Percentiles rank a stretch among this genome's conserved stretches.
Conservation (phyloP, 768 basidiomycete genomes). For the Rhodotorula babjevae region DNA sequence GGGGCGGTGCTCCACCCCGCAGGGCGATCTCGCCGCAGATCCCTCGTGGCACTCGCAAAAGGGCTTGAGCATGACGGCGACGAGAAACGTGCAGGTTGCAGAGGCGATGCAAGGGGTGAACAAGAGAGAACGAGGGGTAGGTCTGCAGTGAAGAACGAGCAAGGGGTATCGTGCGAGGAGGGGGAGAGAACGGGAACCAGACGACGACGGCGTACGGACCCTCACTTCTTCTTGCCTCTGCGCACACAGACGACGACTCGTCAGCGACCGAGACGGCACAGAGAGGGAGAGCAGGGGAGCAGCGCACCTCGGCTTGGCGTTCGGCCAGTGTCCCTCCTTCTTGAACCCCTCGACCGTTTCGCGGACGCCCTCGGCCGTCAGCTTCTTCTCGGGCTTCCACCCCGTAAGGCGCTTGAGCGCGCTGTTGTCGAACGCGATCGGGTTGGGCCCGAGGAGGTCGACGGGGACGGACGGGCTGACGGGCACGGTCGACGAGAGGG, state of each 20-base stretch:
- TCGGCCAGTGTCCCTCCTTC: conserved; percentile 39
- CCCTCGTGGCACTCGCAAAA: too few relatives aligned
- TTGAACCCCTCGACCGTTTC: conserved; percentile 30
- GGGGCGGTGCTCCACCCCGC: too few relatives aligned
- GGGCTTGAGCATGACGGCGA: too few relatives aligned
- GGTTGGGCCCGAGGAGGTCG: conserved; percentile 36
- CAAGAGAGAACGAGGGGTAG: too few relatives aligned
- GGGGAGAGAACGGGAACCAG: too few relatives aligned
- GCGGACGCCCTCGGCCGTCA: conserved; percentile 14
- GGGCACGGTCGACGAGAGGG: conserved; percentile 25
- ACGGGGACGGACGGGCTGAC: conserved; percentile 32
- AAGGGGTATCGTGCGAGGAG: too few relatives aligned
- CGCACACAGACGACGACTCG: not conserved
- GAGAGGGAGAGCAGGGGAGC: not conserved
- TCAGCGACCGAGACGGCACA: not conserved
- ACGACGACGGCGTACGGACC: too few relatives aligned
- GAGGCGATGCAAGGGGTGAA: too few relatives aligned
- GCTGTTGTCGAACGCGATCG: conserved; percentile 21
- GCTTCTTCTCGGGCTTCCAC: conserved; percentile 23
- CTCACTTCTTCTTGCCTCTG: not conserved
- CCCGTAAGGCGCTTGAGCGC: conserved; percentile 23
- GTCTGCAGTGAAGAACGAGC: too few relatives aligned
- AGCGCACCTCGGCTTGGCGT: conserved; percentile 11
- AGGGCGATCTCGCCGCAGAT: too few relatives aligned
- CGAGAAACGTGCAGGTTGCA: too few relatives aligned